Conservation (phyloP, 306 rosid genomes). For the Quercus dentata region DNA sequence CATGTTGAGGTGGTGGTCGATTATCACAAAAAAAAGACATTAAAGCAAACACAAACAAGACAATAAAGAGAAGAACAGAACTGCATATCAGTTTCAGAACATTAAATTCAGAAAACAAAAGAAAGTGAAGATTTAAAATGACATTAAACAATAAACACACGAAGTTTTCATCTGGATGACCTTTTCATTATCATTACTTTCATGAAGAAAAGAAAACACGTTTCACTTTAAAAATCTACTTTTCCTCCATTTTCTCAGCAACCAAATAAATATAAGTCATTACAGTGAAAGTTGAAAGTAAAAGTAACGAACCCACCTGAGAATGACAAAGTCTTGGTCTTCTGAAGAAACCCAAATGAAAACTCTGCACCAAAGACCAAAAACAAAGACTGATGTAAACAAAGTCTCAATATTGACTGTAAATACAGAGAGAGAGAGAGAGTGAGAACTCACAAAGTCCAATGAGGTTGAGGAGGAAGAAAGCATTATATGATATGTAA, state of each 20-base stretch:
- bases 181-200: background rate
- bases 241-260: background rate
- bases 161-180: background rate
- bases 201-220: background rate
- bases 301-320: slow-evolving; percentile 21
- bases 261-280: background rate
- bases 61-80: background rate
- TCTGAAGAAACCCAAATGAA: slow-evolving; percentile 4
- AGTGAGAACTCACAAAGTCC: background rate
- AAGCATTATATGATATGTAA: background rate
- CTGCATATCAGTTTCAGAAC: background rate
- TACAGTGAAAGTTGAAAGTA: background rate
- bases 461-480: background rate
- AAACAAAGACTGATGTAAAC: background rate
- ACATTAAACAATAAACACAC: background rate
- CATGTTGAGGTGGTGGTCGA: too few relatives aligned
- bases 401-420: background rate
- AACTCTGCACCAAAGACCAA: slow-evolving; percentile 19
- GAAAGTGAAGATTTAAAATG: background rate
- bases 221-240: too few relatives aligned
- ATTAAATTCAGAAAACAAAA: background rate
- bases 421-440: background rate
- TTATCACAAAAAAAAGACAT: background rate
- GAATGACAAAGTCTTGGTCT: slow-evolving; percentile 4
- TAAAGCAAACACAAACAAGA: background rate